Evolutionary conservation across 2,329 filamentous ascomycete species (phyloP).

Genomic region (Stachybotrys chartarum): DNA sequence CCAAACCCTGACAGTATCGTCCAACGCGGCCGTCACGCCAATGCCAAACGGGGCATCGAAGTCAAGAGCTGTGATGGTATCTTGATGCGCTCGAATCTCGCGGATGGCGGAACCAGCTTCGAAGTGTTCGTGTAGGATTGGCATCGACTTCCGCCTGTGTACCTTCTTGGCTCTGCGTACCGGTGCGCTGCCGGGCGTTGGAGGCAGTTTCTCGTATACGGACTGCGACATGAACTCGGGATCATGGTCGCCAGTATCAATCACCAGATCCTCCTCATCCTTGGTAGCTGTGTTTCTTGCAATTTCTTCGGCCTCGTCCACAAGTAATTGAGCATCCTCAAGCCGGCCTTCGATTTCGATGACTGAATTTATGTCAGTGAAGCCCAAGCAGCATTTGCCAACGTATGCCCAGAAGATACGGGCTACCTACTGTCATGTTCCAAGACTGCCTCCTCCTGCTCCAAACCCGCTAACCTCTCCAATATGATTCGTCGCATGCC

Average conservation of each 20-base stretch:
- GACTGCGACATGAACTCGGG: constrained; percentile 90
- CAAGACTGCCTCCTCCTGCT: constrained; percentile 83
- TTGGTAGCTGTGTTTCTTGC: constrained; percentile 44
- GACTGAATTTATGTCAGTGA: constrained; percentile 38
- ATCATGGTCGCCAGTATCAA: constrained; percentile 41
- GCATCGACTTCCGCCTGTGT: constrained; percentile 75
- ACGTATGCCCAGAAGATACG: neutral
- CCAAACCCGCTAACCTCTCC: constrained; percentile 75
- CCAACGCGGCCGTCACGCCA: constrained; percentile 83
- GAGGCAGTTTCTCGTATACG: constrained; percentile 86
- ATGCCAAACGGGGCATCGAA: constrained; percentile 98
- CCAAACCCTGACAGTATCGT: constrained; percentile 94
- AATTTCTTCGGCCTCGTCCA: constrained; percentile 51
- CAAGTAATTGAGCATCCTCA: constrained; percentile 53
- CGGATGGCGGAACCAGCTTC: constrained; percentile 82
- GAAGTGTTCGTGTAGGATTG: constrained; percentile 91
- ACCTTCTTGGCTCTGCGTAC: constrained; percentile 40
- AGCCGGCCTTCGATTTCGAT: constrained; percentile 55
- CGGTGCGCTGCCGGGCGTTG: constrained; percentile 40
- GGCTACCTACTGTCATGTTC: constrained; percentile 72
- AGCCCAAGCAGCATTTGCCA: neutral
- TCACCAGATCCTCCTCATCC: constrained; percentile 46
- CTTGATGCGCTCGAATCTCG: constrained; percentile 81
- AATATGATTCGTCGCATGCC: constrained; percentile 90
- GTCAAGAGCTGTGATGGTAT: constrained; percentile 82